These are phyloP conservation scores for Pseudoturritis turrita DNA, from an alignment of 345 rosid genomes.

Conservation along the genomic window DNA sequence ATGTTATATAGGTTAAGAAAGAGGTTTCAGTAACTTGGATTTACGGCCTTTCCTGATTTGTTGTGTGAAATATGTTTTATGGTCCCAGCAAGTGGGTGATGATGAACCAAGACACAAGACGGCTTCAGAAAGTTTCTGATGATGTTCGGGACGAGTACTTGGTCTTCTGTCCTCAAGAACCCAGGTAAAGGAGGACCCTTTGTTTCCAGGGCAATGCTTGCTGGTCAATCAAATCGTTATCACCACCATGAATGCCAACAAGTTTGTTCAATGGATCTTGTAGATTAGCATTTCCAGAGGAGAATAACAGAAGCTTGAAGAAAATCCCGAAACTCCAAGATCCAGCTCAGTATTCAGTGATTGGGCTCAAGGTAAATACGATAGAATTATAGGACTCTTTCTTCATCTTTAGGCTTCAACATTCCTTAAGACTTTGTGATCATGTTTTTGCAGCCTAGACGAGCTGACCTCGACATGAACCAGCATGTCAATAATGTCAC, in stretches of 20 bases:
- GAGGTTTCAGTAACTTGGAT: neutral
- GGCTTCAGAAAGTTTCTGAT: constrained; percentile 88
- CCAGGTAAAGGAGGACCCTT: constrained; percentile 39
- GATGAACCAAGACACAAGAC: constrained; percentile 95
- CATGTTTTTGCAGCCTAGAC: constrained; percentile 52
- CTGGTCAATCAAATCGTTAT: neutral
- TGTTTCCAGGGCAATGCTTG: neutral
- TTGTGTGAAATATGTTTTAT: neutral
- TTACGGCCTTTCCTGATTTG: neutral
- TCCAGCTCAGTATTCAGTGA: constrained; percentile 60
- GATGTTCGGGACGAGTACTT: constrained; percentile 82
- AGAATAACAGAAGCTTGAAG: constrained; percentile 63
- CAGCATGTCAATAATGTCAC: constrained; percentile 93
- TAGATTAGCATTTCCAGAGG: constrained; percentile 89
- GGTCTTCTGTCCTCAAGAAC: constrained; percentile 69
- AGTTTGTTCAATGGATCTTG: neutral
- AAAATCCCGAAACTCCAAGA: constrained; percentile 78
- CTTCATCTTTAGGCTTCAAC: neutral
- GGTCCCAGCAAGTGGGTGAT: constrained; percentile 95
- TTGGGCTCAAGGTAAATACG: constrained; percentile 47
- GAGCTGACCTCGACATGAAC: constrained; percentile 97
- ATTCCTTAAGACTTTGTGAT: neutral
- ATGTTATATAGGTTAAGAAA: neutral
- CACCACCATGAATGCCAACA: neutral
- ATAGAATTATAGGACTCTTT: neutral